Percentiles rank a stretch among this genome's conserved stretches.
These are phyloP conservation scores for Rhizopus delemar DNA, from an alignment of 371 early-diverging fungal genomes.

Conservation along the genomic window DNA sequence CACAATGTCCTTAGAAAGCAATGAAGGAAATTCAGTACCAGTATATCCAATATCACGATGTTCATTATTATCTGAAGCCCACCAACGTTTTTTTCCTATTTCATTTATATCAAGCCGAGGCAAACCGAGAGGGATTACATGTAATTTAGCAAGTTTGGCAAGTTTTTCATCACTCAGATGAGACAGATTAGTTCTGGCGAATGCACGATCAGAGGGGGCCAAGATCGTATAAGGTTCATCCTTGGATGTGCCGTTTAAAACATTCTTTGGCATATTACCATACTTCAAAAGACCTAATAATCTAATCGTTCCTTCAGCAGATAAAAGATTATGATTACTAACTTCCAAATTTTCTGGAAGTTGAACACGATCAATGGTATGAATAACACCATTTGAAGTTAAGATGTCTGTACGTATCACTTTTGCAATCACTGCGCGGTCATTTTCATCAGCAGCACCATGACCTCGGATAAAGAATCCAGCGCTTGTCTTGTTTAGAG, in stretches of 20 bases:
- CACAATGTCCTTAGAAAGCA: constrained; percentile 35
- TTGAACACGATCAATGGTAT: constrained; percentile 54
- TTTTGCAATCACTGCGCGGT: constrained; percentile 33
- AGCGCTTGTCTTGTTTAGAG: constrained; percentile 37
- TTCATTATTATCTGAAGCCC: not conserved
- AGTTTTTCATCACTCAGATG: constrained; percentile 44
- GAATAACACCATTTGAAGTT: constrained; percentile 54
- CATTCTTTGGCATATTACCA: constrained; percentile 34
- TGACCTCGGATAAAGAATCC: constrained; percentile 39
- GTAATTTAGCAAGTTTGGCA: constrained; percentile 46
- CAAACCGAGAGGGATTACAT: constrained; percentile 50
- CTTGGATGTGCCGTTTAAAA: constrained; percentile 26
- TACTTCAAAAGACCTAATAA: constrained; percentile 45
- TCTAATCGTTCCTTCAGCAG: constrained; percentile 38
- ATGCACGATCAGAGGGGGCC: constrained; percentile 58
- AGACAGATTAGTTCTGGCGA: constrained; percentile 46
- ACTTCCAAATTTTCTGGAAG: constrained; percentile 48
- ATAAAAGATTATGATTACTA: constrained; percentile 46
- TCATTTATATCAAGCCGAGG: constrained; percentile 29
- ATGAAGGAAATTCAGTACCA: constrained; percentile 46
- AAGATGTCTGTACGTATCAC: constrained; percentile 39
- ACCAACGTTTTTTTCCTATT: not conserved
- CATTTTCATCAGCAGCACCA: constrained; percentile 36
- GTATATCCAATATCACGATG: constrained; percentile 16
- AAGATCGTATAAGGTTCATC: constrained; percentile 47